Percentiles rank a stretch among this genome's conserved stretches.
These are phyloP conservation scores for Amanita rimosa DNA, from an alignment of 768 basidiomycete genomes.

Conservation along the genomic window DNA sequence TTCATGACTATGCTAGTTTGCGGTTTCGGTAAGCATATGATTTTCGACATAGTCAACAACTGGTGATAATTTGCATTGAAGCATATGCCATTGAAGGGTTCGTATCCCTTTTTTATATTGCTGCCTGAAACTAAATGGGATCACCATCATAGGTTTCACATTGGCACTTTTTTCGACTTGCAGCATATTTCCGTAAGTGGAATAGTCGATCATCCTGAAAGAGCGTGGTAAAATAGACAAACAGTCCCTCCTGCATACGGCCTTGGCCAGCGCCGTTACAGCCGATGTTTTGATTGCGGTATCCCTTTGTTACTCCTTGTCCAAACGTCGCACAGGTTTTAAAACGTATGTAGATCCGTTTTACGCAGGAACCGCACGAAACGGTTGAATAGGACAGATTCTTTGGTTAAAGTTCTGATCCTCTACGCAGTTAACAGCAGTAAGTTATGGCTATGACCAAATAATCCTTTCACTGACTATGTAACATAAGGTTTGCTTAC, in stretches of 20 bases:
- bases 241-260: slow-evolving; percentile 20
- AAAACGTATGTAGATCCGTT: slow-evolving; percentile 11
- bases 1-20: slow-evolving; percentile 7
- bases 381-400: slow-evolving; percentile 23
- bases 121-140: too few relatives aligned
- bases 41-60: neutral
- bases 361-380: neutral
- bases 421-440: slow-evolving; percentile 40
- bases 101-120: slow-evolving; percentile 5
- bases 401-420: slow-evolving; percentile 31
- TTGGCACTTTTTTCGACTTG: slow-evolving; percentile 16
- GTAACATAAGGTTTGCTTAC: slow-evolving; percentile 18
- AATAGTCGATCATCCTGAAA: neutral
- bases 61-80: slow-evolving; percentile 1
- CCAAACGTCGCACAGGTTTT: slow-evolving; percentile 19
- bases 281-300: slow-evolving; percentile 28
- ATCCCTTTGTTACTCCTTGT: slow-evolving; percentile 22
- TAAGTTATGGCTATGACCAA: slow-evolving; percentile 12
- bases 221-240: neutral
- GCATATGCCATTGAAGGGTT: slow-evolving; percentile 20
- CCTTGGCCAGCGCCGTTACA: slow-evolving; percentile 23
- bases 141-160: slow-evolving; percentile 11
- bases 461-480: neutral
- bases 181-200: slow-evolving; percentile 17
- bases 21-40: slow-evolving; percentile 6